These are phyloP conservation scores for Akanthomyces dipterigenus DNA, from an alignment of 2,329 filamentous ascomycete species.

Conservation along the genomic window DNA sequence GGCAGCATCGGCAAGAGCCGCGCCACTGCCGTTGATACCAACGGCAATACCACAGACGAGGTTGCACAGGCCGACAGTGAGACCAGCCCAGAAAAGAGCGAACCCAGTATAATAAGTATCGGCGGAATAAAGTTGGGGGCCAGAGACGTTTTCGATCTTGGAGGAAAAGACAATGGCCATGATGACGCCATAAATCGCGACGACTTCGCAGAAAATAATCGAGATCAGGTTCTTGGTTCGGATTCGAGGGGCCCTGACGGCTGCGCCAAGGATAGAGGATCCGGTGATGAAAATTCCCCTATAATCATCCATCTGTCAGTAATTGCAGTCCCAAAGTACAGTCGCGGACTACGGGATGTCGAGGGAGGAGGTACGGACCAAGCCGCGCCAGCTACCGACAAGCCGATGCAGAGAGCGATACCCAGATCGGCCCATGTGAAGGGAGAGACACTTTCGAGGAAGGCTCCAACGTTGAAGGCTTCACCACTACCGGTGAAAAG, in stretches of 20 bases:
- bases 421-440: constrained; percentile 89
- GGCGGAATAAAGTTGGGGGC: constrained; percentile 61
- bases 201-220: constrained; percentile 99
- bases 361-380: constrained; percentile 51
- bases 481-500: constrained; percentile 96
- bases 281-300: constrained; percentile 99
- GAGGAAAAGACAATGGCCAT: constrained; percentile 98
- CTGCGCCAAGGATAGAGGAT: constrained; percentile 92
- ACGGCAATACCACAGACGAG: constrained; percentile 93
- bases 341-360: constrained; percentile 26
- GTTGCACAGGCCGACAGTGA: constrained; percentile 95
- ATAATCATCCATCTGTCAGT: constrained; percentile 17
- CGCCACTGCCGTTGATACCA: constrained; percentile 96
- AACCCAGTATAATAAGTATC: constrained; percentile 91
- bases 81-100: constrained; percentile 89
- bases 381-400: constrained; percentile 94
- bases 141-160: constrained; percentile 64
- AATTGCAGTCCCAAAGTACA: neutral
- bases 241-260: constrained; percentile 93
- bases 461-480: constrained; percentile 92
- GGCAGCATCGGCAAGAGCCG: constrained; percentile 90
- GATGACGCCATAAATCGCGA: constrained; percentile 99
- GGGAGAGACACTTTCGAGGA: constrained; percentile 89
- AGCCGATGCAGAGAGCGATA: constrained; percentile 88
- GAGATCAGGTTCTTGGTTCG: constrained; percentile 99